These are phyloP conservation scores for Escallonia herrerae DNA, from an alignment of 129 eudicot species.

Conservation along the genomic window DNA sequence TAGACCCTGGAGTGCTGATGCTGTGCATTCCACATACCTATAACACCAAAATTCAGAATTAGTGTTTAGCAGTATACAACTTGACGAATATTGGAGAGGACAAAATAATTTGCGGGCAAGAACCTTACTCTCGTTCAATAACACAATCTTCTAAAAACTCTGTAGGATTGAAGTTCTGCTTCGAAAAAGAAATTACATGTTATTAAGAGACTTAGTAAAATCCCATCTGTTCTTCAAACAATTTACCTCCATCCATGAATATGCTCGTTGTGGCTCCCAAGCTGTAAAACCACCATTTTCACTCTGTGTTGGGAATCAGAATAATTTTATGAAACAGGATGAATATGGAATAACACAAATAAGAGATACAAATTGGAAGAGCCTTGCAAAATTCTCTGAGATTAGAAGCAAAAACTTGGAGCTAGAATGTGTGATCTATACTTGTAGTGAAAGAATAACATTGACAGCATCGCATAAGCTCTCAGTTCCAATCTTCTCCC, in stretches of 20 bases:
- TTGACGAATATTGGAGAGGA: neutral
- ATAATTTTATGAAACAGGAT: neutral
- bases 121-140: slow-evolving; percentile 64
- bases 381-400: too few species aligned
- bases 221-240: neutral
- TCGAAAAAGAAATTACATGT: neutral
- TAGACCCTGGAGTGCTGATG: slow-evolving; percentile 43
- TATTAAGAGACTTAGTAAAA: neutral
- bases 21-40: slow-evolving; percentile 74
- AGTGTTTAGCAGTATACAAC: neutral
- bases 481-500: slow-evolving; percentile 33
- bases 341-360: too few species aligned
- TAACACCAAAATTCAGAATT: neutral
- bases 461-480: slow-evolving; percentile 56
- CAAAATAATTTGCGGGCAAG: neutral
- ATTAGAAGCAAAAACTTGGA: neutral
- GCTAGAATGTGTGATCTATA: slow-evolving; percentile 6
- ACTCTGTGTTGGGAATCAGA: slow-evolving; percentile 22
- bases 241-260: slow-evolving; percentile 63
- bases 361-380: too few species aligned
- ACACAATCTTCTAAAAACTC: slow-evolving; percentile 56
- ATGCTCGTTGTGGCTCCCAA: slow-evolving; percentile 71
- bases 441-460: slow-evolving; percentile 62
- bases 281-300: slow-evolving; percentile 41
- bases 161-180: slow-evolving; percentile 49